A percentile compares a stretch with the other conserved stretches of the same genome.
These are phyloP conservation scores for Haplosporangium gracile DNA, from an alignment of 192 early-diverging fungal species.

Conservation along the genomic window DNA sequence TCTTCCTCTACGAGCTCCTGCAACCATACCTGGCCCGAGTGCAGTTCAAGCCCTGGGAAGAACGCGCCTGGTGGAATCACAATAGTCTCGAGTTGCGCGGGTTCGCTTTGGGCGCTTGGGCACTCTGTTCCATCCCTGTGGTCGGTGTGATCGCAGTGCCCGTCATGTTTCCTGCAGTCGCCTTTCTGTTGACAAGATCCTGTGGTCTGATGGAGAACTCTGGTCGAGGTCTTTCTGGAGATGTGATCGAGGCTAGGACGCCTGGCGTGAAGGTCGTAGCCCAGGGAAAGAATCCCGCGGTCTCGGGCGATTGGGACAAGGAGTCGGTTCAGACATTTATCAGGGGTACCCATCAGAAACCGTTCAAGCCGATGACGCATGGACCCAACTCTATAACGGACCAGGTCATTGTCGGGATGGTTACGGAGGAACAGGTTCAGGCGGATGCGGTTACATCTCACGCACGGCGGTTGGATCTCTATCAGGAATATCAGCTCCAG, in stretches of 20 bases:
- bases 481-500: background rate
- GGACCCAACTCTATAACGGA: constrained; percentile 3
- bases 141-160: constrained; percentile 31
- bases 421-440: constrained; percentile 1
- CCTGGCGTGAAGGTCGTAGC: constrained; percentile 44
- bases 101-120: constrained; percentile 38
- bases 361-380: background rate
- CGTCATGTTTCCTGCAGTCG: constrained; percentile 29
- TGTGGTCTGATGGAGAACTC: constrained; percentile 46
- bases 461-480: constrained; percentile 1
- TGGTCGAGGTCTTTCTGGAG: constrained; percentile 19
- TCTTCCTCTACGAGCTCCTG: constrained; percentile 44
- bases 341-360: background rate
- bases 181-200: constrained; percentile 38
- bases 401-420: background rate
- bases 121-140: constrained; percentile 25
- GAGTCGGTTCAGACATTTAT: constrained; percentile 21
- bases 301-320: constrained; percentile 31
- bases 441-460: background rate
- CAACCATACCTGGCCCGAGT: constrained; percentile 40
- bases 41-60: constrained; percentile 43
- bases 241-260: constrained; percentile 30
- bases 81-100: constrained; percentile 29
- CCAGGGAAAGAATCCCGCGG: constrained; percentile 13
- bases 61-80: constrained; percentile 39